Conservation (phyloP, 1,284 basidiomycete species). For the Xanthoconium separans region DNA sequence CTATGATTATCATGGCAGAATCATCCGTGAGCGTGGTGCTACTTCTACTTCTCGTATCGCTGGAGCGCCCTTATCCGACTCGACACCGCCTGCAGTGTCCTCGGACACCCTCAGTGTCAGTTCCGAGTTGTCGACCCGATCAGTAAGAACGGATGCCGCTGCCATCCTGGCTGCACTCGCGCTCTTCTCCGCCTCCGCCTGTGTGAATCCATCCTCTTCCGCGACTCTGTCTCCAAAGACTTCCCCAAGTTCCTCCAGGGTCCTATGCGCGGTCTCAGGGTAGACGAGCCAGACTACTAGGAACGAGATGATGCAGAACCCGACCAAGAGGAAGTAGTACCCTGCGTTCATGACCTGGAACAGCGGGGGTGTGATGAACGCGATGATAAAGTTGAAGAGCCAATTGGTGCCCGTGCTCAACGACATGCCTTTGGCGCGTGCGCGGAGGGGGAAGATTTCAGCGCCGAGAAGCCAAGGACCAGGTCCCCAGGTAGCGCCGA, state of each 20-base stretch:
- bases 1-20: constrained; percentile 3
- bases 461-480: constrained; percentile 59
- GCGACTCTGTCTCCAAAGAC: constrained; percentile 45
- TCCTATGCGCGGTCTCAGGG: constrained; percentile 43
- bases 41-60: constrained; percentile 19
- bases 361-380: constrained; percentile 52
- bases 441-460: constrained; percentile 67
- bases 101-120: constrained; percentile 25
- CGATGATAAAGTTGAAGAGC: constrained; percentile 54
- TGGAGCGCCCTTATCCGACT: constrained; percentile 19
- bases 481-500: constrained; percentile 63
- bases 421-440: constrained; percentile 67
- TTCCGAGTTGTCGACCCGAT: constrained; percentile 23
- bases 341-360: constrained; percentile 44
- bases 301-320: constrained; percentile 43
- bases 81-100: constrained; percentile 11
- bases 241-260: constrained; percentile 49
- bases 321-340: constrained; percentile 51
- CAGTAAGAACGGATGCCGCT: constrained; percentile 14
- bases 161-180: constrained; percentile 9
- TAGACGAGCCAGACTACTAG: constrained; percentile 48
- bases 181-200: constrained; percentile 16
- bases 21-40: constrained; percentile 5
- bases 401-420: constrained; percentile 62
- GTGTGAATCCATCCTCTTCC: constrained; percentile 26